phyloP scores from a whole-genome alignment of 257 asterid species.

The Rehmannia glutinosa region DNA sequence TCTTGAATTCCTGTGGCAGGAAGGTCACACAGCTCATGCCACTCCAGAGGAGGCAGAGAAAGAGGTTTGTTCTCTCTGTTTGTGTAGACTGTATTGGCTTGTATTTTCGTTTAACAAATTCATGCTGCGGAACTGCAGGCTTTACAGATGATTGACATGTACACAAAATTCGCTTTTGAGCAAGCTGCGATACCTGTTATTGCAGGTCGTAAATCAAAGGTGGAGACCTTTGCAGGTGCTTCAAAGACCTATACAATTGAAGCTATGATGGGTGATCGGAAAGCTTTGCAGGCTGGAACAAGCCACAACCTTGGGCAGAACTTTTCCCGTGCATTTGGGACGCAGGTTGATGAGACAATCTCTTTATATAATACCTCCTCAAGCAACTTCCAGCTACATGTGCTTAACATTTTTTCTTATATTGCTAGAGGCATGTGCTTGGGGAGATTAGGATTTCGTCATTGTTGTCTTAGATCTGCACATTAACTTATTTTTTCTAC shows the following conservation, averaged over 20 bases:
- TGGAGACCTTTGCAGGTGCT: conserved; percentile 98
- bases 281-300: conserved; percentile 98
- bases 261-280: conserved; percentile 99
- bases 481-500: neutral
- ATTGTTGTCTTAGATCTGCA: neutral
- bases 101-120: conserved; percentile 25
- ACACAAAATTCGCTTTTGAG: conserved; percentile 86
- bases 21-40: conserved; percentile 99
- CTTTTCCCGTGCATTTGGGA: conserved; percentile 91
- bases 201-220: conserved; percentile 89
- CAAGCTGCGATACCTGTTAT: conserved; percentile 99
- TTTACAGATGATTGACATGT: conserved; percentile 89
- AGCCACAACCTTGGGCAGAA: conserved; percentile 99
- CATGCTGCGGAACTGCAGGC: conserved; percentile 66
- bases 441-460: neutral
- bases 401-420: neutral
- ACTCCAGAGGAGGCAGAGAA: conserved; percentile 88
- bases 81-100: conserved; percentile 4
- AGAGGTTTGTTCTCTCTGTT: conserved; percentile 52
- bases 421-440: too few species aligned
- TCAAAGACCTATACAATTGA: conserved; percentile 89
- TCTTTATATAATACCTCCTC: neutral
- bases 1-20: conserved; percentile 98
- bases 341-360: conserved; percentile 53
- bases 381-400: conserved; percentile 4